phyloP scores from a whole-genome alignment of 768 basidiomycete species.

The Boletus pseudopeckii region DNA sequence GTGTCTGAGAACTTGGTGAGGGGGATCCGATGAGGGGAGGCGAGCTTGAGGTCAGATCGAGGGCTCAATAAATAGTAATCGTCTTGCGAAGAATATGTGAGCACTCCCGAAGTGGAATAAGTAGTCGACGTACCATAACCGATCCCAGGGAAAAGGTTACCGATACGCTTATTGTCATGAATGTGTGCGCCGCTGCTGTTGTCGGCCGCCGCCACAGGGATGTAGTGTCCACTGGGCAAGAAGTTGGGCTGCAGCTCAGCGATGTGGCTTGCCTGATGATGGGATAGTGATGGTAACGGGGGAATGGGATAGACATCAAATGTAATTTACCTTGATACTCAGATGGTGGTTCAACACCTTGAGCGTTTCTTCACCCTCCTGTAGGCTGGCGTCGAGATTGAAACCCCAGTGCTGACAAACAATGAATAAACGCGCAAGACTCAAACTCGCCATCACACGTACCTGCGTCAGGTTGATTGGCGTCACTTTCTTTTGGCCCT shows the following conservation, averaged over 20 bases:
- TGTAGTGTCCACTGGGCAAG: slow-evolving; percentile 53
- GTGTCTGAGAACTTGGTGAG: slow-evolving; percentile 38
- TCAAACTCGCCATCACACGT: slow-evolving; percentile 10
- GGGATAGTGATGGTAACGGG: not conserved
- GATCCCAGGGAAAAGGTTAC: slow-evolving; percentile 49
- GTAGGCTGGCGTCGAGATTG: slow-evolving; percentile 69
- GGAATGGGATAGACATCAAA: not conserved
- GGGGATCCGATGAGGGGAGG: slow-evolving; percentile 48
- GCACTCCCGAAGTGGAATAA: not conserved
- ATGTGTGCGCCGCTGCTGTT: slow-evolving; percentile 38
- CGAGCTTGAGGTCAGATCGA: slow-evolving; percentile 29
- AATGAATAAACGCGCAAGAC: not conserved
- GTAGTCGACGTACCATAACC: slow-evolving; percentile 51
- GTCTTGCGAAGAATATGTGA: slow-evolving; percentile 37
- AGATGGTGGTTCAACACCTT: slow-evolving; percentile 51
- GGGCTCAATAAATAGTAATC: slow-evolving; percentile 59
- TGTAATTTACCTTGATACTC: slow-evolving; percentile 34
- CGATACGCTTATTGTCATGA: slow-evolving; percentile 50
- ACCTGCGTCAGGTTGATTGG: slow-evolving; percentile 79
- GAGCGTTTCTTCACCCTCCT: slow-evolving; percentile 38
- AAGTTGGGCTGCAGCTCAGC: slow-evolving; percentile 48
- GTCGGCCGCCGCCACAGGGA: slow-evolving; percentile 43
- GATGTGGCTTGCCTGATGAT: slow-evolving; percentile 51
- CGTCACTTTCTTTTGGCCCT: slow-evolving; percentile 47
- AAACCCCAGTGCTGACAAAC: slow-evolving; percentile 74